Evolutionary conservation across 148 eudicot species (phyloP), one percentile per base, ranked within the genome.

Genomic region (Chenopodium quinoa): DNA sequence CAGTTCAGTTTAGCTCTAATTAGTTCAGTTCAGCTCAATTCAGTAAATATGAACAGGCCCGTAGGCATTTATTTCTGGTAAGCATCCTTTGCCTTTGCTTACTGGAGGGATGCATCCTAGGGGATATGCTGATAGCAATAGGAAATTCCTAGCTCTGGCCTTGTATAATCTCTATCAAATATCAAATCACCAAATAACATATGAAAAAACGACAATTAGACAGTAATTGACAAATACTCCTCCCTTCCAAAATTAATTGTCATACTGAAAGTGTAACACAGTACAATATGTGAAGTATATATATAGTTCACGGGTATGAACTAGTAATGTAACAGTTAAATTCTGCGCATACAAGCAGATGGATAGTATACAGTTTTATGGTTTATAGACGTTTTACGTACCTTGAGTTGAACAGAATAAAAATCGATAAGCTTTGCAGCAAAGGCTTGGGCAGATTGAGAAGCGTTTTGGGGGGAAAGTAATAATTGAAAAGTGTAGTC

Each of bases 41-140:
- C 23, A 23, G 23, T 23, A 23, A 23, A 23, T 23, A 23, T 23
- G 23, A 23, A 23, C 23, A 23, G 23, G 23, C 23, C 23, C 23
- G 23, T 60, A 79, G 25, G 34, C 60, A 64, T 84, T 84, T 46
- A 13, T 65, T 13, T n/a, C 40, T 4, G 70, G 56, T 29, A 58
- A 22, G 69, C 89, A 87, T 7, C 89, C 83, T 20, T 23, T 32
- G 23, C 73, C 78, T 23, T 7, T 81, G 65, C 87, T 82, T 9
- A 84, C 32, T 32, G 71, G 65, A 1, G 89, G 89, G 75, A 79
- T 82, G 78, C 89, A 87, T 20, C 89, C 89, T n/a, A 87, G 37
- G 20, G 89, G 89, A 52, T 84, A 78, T 29, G 84, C 83, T 10
- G 83, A 48, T 44, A 87, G 22, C 68, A 87, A 5, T 14, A 74